A percentile compares a stretch with the other conserved stretches of the same genome.
Conservation (phyloP, 108 stramenopile genomes). For the Nitzschia putrida region DNA sequence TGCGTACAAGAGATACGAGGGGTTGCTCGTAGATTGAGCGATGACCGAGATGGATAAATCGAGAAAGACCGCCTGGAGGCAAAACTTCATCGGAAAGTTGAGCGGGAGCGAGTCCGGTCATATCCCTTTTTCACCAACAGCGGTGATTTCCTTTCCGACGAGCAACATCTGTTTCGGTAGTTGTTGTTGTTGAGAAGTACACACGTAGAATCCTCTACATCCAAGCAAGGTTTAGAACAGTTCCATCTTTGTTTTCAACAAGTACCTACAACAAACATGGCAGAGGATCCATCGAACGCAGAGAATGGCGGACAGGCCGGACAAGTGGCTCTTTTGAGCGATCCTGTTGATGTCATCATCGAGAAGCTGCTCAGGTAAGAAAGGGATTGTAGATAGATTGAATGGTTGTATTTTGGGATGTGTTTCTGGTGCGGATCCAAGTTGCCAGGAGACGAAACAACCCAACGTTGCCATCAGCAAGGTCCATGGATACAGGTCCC, state of each 20-base stretch:
- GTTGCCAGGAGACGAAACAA: too few relatives aligned
- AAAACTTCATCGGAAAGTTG: background rate
- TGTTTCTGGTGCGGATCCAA: too few relatives aligned
- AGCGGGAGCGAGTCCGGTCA: background rate
- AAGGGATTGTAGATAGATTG: too few relatives aligned
- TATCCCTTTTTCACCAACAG: background rate
- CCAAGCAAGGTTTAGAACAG: background rate
- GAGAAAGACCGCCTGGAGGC: conserved; percentile 1
- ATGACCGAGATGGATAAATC: background rate
- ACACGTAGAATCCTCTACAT: background rate
- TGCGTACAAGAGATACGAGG: too few relatives aligned
- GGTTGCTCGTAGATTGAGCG: background rate
- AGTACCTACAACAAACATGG: conserved; percentile 17
- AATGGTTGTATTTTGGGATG: too few relatives aligned
- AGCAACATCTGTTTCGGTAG: background rate
- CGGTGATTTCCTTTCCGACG: background rate
- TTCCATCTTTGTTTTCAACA: background rate
- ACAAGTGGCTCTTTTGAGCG: conserved; percentile 71
- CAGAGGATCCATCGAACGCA: conserved; percentile 41
- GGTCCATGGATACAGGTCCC: too few relatives aligned
- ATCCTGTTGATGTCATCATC: conserved; percentile 88
- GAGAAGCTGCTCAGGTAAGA: conserved; percentile 82
- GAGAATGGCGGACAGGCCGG: conserved; percentile 28
- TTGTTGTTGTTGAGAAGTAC: background rate
- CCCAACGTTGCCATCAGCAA: too few relatives aligned